Percentiles rank a stretch among this genome's conserved stretches.
These are phyloP conservation scores for Colletotrichum theobromicola DNA, from an alignment of 2,329 filamentous ascomycete genomes.

Conservation along the genomic window DNA sequence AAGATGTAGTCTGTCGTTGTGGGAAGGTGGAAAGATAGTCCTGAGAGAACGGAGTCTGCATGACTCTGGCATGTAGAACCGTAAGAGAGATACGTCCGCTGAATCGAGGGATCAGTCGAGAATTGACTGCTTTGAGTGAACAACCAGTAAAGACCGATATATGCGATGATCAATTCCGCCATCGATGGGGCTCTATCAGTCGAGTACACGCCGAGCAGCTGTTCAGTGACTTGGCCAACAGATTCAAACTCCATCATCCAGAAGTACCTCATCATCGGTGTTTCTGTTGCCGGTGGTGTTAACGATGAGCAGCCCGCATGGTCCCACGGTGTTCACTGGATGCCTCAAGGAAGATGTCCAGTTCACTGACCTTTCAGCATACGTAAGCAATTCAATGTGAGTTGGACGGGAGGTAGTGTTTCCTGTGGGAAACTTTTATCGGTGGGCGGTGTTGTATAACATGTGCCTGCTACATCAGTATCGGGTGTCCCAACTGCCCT, in stretches of 20 bases:
- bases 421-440: rapidly evolving
- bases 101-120: background rate
- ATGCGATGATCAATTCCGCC: background rate
- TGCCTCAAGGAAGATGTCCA: too few relatives aligned
- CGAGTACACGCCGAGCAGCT: background rate
- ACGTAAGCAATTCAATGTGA: background rate
- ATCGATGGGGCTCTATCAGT: background rate
- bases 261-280: background rate
- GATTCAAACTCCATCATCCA: background rate
- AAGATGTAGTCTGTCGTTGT: background rate
- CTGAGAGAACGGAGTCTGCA: background rate
- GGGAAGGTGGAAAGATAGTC: background rate
- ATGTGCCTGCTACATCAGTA: rapidly evolving
- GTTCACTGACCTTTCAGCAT: background rate
- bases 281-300: background rate
- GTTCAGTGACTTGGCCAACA: background rate
- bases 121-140: background rate
- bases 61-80: background rate
- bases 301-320: too few relatives aligned
- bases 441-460: rapidly evolving
- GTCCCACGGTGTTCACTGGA: too few relatives aligned
- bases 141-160: background rate
- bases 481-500: background rate
- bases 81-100: background rate
- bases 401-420: background rate